These are phyloP conservation scores for Galeopsis tetrahit DNA, from an alignment of 257 asterid species.

Conservation along the genomic window DNA sequence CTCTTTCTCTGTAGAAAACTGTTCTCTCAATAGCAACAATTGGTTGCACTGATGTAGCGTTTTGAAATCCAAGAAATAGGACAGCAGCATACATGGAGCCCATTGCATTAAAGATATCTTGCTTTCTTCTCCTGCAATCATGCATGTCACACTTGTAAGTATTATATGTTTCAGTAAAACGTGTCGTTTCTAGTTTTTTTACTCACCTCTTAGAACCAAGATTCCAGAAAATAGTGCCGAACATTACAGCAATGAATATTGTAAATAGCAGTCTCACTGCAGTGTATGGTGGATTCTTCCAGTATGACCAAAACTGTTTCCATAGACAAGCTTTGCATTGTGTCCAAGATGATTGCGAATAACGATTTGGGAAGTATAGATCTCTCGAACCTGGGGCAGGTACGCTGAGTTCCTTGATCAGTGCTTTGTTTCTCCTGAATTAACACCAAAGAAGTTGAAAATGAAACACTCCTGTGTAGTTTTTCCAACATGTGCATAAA, in stretches of 20 bases:
- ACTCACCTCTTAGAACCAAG: slow-evolving; percentile 69
- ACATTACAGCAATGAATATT: slow-evolving; percentile 59
- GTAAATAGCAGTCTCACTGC: slow-evolving; percentile 81
- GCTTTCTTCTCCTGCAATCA: slow-evolving; percentile 51
- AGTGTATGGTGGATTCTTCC: slow-evolving; percentile 81
- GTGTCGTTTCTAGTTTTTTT: not conserved
- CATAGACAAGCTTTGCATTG: slow-evolving; percentile 83
- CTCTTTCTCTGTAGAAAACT: slow-evolving; percentile 85
- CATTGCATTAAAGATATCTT: slow-evolving; percentile 79
- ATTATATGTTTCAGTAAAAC: not conserved
- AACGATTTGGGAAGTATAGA: slow-evolving; percentile 53
- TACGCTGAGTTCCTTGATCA: slow-evolving; percentile 61
- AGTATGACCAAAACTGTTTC: slow-evolving; percentile 84
- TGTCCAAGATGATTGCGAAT: slow-evolving; percentile 64
- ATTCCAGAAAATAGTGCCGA: slow-evolving; percentile 84
- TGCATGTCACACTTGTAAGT: not conserved
- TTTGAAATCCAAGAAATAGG: slow-evolving; percentile 71
- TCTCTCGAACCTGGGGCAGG: slow-evolving; percentile 65
- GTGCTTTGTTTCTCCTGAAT: slow-evolving; percentile 72
- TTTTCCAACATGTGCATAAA: not conserved
- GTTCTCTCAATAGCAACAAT: slow-evolving; percentile 78
- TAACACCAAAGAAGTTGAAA: slow-evolving; percentile 17
- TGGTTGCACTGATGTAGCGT: slow-evolving; percentile 79
- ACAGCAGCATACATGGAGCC: slow-evolving; percentile 90
- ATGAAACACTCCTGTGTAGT: not conserved